phyloP scores from a whole-genome alignment of 768 basidiomycete species.

The Coprinopsis marcescibilis region DNA sequence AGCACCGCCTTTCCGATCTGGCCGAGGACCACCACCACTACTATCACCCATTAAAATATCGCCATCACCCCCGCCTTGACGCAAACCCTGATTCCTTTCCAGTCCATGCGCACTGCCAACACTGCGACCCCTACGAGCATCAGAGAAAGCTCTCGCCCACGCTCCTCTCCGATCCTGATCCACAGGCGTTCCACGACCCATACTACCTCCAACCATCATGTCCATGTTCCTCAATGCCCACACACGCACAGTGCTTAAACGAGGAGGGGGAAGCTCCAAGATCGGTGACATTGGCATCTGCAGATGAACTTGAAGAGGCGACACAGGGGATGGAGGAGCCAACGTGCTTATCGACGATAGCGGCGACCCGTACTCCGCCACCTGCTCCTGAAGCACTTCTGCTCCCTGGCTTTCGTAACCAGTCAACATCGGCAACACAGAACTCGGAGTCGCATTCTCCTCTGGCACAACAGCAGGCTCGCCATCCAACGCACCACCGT shows the following conservation, averaged over 20 bases:
- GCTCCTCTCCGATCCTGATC: conserved; percentile 21
- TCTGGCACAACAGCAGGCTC: neutral
- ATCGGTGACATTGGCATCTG: conserved; percentile 18
- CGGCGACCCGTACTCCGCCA: no score
- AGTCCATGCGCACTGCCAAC: neutral
- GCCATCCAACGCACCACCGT: conserved; percentile 1
- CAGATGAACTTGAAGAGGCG: conserved; percentile 16
- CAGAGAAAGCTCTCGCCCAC: conserved; percentile 22
- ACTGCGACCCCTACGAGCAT: neutral
- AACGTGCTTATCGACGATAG: neutral
- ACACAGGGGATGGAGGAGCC: conserved; percentile 14
- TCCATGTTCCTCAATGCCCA: conserved; percentile 21
- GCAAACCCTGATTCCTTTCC: neutral
- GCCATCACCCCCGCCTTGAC: neutral
- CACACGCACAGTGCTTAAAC: conserved; percentile 26
- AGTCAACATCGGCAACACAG: neutral
- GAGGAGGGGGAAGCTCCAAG: conserved; percentile 29
- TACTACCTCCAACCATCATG: conserved; percentile 19
- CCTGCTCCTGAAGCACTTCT: no score
- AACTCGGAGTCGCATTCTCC: neutral
- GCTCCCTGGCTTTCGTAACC: no score
- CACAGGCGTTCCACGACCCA: conserved; percentile 31
- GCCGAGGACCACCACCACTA: neutral
- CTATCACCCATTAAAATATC: neutral
- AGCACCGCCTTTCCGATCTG: conserved; percentile 9